Conservation (phyloP, 2,329 filamentous ascomycete genomes). For the Stagonosporopsis cucurbitacearum region DNA sequence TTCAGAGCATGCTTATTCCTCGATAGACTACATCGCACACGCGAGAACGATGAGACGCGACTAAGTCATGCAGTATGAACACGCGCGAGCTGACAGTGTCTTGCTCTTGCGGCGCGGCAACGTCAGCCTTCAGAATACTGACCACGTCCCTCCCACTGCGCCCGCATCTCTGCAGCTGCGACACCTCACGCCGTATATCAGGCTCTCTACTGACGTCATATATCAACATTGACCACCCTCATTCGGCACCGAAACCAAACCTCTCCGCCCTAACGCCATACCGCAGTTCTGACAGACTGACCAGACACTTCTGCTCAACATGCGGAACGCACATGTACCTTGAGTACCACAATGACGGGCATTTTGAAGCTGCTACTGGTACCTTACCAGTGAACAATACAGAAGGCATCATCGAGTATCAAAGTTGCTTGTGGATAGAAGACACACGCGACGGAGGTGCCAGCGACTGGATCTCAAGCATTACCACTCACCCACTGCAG, state of each 20-base stretch:
- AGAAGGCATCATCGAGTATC: conserved; percentile 38
- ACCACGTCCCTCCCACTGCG: conserved; percentile 51
- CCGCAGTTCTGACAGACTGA: conserved; percentile 44
- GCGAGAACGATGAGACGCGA: no score
- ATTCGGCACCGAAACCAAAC: conserved; percentile 24
- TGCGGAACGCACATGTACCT: conserved; percentile 57
- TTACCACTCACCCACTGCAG: conserved; percentile 31
- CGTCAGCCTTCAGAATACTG: conserved; percentile 47
- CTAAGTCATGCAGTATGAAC: conserved; percentile 1
- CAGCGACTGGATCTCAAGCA: conserved; percentile 53
- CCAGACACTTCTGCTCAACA: conserved; percentile 51
- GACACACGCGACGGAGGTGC: conserved; percentile 62
- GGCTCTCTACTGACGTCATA: conserved; percentile 54
- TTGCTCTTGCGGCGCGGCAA: conserved; percentile 55
- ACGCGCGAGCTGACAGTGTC: conserved; percentile 39
- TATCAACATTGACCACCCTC: conserved; percentile 44
- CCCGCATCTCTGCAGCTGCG: conserved; percentile 57
- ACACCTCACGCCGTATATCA: conserved; percentile 57
- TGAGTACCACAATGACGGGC: conserved; percentile 33
- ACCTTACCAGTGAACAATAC: conserved; percentile 44
- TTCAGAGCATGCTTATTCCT: no score
- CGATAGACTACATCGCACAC: no score
- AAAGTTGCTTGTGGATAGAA: conserved; percentile 55
- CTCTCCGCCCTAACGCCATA: conserved; percentile 45
- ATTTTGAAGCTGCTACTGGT: conserved; percentile 53